Conservation (phyloP, 139 green algal genomes). For the Chlorella sorokiniana region DNA sequence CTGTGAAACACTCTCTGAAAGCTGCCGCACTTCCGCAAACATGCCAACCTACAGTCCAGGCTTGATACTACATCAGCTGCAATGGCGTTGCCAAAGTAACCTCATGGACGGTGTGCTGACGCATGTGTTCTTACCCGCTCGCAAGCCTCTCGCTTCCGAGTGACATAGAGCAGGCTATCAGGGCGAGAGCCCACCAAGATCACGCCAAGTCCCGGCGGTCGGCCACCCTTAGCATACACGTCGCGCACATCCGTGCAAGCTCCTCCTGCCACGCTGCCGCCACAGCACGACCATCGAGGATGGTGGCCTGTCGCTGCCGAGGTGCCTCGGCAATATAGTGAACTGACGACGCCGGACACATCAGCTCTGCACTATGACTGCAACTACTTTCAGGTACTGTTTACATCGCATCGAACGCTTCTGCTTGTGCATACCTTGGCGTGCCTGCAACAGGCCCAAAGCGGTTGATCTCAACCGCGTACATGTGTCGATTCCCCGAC, state of each 20-base stretch:
- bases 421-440: no score
- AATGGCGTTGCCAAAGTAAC: no score
- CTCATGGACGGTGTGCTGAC: not conserved
- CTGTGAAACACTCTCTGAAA: constrained; percentile 59
- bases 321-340: not conserved
- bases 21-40: constrained; percentile 16
- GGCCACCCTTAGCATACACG: constrained; percentile 34
- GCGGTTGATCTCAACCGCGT: no score
- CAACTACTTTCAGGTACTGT: no score
- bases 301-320: not conserved
- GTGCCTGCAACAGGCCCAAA: no score
- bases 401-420: no score
- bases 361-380: no score
- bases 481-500: no score
- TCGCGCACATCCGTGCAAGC: constrained; percentile 43
- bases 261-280: constrained; percentile 43
- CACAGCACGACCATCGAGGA: constrained; percentile 32
- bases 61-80: no score
- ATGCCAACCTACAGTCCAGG: constrained; percentile 51
- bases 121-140: constrained; percentile 19
- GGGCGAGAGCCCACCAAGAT: constrained; percentile 90
- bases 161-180: constrained; percentile 93
- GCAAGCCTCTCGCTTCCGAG: constrained; percentile 91
- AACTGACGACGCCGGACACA: no score
- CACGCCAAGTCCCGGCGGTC: constrained; percentile 84